Conservation (phyloP, 805 yeast genomes). For the Brettanomyces nanus region DNA sequence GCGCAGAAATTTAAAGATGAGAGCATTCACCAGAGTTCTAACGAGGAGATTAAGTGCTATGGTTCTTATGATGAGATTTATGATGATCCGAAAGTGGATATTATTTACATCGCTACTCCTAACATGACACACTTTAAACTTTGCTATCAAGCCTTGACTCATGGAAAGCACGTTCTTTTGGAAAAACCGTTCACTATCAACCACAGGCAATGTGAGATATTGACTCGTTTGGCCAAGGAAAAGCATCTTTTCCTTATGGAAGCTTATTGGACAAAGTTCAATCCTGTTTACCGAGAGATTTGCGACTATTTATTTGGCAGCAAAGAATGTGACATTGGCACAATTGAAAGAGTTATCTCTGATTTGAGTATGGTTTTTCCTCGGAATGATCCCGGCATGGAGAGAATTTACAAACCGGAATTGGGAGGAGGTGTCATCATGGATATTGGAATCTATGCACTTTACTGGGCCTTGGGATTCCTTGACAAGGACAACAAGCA, state of each 20-base stretch:
- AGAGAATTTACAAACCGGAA: slow-evolving; percentile 31
- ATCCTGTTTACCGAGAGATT: slow-evolving; percentile 34
- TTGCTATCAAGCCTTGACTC: slow-evolving; percentile 31
- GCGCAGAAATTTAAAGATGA: slow-evolving; percentile 9
- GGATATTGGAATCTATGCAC: slow-evolving; percentile 47
- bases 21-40: slow-evolving; percentile 7
- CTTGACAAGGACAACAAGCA: slow-evolving; percentile 25
- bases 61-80: slow-evolving; percentile 35
- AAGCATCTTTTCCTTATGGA: slow-evolving; percentile 45
- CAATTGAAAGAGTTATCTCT: slow-evolving; percentile 33
- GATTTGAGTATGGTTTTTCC: slow-evolving; percentile 26
- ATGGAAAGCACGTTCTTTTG: slow-evolving; percentile 41
- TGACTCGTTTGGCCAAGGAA: slow-evolving; percentile 35
- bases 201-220: slow-evolving; percentile 31
- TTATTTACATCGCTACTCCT: slow-evolving; percentile 47
- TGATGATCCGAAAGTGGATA: slow-evolving; percentile 31
- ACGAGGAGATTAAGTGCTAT: slow-evolving; percentile 8
- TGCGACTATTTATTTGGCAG: slow-evolving; percentile 24
- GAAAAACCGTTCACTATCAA: slow-evolving; percentile 51
- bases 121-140: slow-evolving; percentile 41
- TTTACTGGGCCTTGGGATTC: slow-evolving; percentile 35
- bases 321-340: slow-evolving; percentile 32
- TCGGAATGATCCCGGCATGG: slow-evolving; percentile 7
- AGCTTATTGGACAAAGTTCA: slow-evolving; percentile 49
- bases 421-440: slow-evolving; percentile 51